Conservation (phyloP, 2,329 filamentous ascomycete genomes). For the Chrysosporium queenslandicum region DNA sequence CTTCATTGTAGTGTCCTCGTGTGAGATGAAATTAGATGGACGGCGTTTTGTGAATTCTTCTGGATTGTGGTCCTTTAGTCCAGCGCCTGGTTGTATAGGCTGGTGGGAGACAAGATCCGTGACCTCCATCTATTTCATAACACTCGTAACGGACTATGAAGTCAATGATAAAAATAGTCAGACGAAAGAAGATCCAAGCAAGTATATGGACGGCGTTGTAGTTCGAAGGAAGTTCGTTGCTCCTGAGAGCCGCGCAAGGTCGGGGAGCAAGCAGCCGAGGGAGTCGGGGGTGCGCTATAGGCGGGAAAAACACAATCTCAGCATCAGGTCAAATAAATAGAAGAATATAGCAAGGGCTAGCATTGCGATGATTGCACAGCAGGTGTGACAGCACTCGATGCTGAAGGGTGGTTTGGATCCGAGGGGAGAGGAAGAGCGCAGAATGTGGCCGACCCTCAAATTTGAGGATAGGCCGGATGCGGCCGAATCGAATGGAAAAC, state of each 20-base stretch:
- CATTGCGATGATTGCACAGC: not conserved
- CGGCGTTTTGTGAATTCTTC: conserved; percentile 18
- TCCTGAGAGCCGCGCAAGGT: not conserved
- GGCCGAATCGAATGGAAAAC: conserved; percentile 22
- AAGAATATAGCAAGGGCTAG: not conserved
- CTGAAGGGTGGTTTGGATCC: not conserved
- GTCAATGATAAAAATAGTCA: not conserved
- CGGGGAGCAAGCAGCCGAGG: not conserved
- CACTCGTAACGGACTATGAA: not conserved
- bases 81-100: conserved; percentile 9
- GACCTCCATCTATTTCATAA: conserved; percentile 18
- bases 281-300: not conserved
- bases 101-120: conserved; percentile 14
- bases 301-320: conserved; percentile 1
- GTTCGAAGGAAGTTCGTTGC: conserved; percentile 5
- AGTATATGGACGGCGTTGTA: not conserved
- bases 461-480: conserved; percentile 27
- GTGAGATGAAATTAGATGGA: conserved; percentile 24
- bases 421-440: not conserved
- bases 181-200: not conserved
- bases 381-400: not conserved
- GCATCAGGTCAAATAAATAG: not conserved
- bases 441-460: conserved; percentile 2
- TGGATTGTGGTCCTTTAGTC: not conserved
- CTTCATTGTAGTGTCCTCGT: conserved; percentile 19